These are phyloP conservation scores for Collariella sp. DNA, from an alignment of 495 filamentous ascomycete species.

Conservation along the genomic window DNA sequence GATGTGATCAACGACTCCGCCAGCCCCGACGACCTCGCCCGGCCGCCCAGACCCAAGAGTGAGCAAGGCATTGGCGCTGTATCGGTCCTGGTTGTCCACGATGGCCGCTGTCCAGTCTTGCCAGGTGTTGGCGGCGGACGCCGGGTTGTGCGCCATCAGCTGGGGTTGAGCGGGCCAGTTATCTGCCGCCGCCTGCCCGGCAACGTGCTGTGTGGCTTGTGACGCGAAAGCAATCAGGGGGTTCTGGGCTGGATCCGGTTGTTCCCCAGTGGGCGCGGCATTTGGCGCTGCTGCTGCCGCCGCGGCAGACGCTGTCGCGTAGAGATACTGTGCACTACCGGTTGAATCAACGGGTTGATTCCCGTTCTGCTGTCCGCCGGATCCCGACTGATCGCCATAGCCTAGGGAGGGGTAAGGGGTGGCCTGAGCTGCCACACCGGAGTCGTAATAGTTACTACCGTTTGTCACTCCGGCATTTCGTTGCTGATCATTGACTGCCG, in stretches of 20 bases:
- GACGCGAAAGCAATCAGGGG: constrained; percentile 30
- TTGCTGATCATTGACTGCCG: constrained; percentile 4
- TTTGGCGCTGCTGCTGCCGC: background rate
- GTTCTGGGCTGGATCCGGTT: constrained; percentile 13
- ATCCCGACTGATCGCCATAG: constrained; percentile 11
- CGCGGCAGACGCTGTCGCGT: constrained; percentile 6
- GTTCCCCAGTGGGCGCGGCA: constrained; percentile 3
- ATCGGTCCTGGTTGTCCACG: constrained; percentile 38
- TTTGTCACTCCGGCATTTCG: constrained; percentile 14
- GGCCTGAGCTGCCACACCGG: constrained; percentile 2
- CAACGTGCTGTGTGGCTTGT: constrained; percentile 30
- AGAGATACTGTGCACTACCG: constrained; percentile 17
- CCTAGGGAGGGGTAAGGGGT: constrained; percentile 19
- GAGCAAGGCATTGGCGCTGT: constrained; percentile 36
- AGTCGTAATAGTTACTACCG: constrained; percentile 23
- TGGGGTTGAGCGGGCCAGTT: constrained; percentile 24
- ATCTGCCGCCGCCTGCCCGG: constrained; percentile 16
- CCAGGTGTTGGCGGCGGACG: constrained; percentile 30
- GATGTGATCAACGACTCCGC: constrained; percentile 12
- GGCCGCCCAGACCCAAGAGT: constrained; percentile 27
- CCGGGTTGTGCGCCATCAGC: constrained; percentile 13
- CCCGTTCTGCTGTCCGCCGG: constrained; percentile 20
- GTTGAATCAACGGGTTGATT: constrained; percentile 18
- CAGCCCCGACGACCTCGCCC: constrained; percentile 14
- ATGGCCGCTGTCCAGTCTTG: constrained; percentile 42